These are phyloP conservation scores for Mycena rebaudengoi DNA, from an alignment of 768 basidiomycete genomes.

Conservation along the genomic window DNA sequence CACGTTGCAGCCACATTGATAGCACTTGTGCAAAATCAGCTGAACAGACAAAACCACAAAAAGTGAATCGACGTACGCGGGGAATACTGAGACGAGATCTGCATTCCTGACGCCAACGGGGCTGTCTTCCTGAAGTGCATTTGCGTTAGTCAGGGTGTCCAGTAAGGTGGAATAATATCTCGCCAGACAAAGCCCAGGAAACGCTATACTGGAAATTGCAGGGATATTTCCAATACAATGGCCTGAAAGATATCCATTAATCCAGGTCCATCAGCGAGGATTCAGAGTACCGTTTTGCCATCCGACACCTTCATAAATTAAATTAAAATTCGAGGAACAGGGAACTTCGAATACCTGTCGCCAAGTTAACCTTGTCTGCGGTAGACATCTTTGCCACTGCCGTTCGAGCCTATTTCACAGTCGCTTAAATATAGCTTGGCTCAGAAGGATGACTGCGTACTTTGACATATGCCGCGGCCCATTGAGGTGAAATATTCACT, in stretches of 20 bases:
- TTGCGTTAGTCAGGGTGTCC: no score
- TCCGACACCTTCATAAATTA: constrained; percentile 45
- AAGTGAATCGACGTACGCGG: constrained; percentile 44
- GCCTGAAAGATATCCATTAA: constrained; percentile 29
- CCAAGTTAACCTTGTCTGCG: constrained; percentile 65
- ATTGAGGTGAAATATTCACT: constrained; percentile 58
- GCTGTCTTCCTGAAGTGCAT: no score
- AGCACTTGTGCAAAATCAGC: constrained; percentile 38
- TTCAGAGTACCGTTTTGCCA: constrained; percentile 49
- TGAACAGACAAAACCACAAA: neutral
- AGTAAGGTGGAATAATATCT: no score
- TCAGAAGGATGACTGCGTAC: constrained; percentile 32
- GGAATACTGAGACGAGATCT: constrained; percentile 58
- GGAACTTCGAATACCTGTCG: constrained; percentile 54
- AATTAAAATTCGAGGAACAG: neutral
- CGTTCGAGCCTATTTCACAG: constrained; percentile 51
- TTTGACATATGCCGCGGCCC: constrained; percentile 63
- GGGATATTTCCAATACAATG: constrained; percentile 62
- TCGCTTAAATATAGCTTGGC: neutral
- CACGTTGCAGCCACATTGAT: constrained; percentile 60
- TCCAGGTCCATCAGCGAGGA: neutral
- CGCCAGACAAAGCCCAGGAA: constrained; percentile 60
- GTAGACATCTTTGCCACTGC: constrained; percentile 60
- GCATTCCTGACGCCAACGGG: constrained; percentile 60
- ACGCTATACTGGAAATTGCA: constrained; percentile 53